Evolutionary conservation across 495 filamentous ascomycete species (phyloP), one percentile per base, ranked within the genome.

Genomic region (Xylaria cubensis): DNA sequence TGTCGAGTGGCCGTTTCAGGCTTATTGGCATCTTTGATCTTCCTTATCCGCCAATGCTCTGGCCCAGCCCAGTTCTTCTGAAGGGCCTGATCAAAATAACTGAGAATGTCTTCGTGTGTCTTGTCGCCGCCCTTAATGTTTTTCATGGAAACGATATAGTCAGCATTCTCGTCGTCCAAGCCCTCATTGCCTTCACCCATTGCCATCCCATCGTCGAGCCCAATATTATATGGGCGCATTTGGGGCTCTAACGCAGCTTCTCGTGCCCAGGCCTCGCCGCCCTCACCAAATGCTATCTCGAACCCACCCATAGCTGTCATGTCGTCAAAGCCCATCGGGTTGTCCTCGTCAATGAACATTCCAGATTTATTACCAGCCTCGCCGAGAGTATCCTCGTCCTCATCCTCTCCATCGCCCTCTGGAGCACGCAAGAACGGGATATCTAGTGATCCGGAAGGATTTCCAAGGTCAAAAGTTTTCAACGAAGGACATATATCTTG

Each of bases 21-120:
- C 75, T 92, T 93, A 69, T 87, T 89, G 71, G 88, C 86, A 69
- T 96, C 93, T 81, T 97, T 97, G 80, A 99, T 95, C 78, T 92
- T 92, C 53, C 93, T 87, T 76, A 99, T 98, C 74, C 95, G 90
- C 96, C 96, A 99, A 82, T 99, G 97, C 79, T 99, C 97, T 48
- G 96, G 96, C 61, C 94, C 97, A n/a, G 93, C 94, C 96, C 96
- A 99, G 80, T 97, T 98, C 86, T 97, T 97, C 75, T 92, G 90
- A 34, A 97, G 83, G 10, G 95, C 94, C 76, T 97, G 91, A 80
- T 99, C 96, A 78, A 99, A 99, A 82, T 98, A 99, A 75, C 92
- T 92, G 21, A 99, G 88, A 67, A 99, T 97, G 76, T 97, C 94
- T 72, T 98, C 94, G 75, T 96, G 93, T 63, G 92, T 87, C 70